Evolutionary conservation across 1,139 yeast genomes (phyloP).

Genomic region (Sugiyamaella xylanicola): DNA sequence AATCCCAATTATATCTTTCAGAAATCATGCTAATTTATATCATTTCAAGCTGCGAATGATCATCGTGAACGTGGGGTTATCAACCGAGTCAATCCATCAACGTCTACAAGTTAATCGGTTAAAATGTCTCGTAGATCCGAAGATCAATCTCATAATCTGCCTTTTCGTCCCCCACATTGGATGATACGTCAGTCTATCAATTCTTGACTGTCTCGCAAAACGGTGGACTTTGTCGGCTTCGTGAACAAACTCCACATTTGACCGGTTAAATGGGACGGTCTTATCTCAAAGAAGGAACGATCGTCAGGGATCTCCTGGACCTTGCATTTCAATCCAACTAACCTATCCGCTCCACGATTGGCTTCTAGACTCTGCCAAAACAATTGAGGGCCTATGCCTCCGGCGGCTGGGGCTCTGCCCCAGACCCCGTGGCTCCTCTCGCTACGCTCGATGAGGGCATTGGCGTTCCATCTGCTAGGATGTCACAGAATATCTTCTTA

Average conservation of each 20-base stretch:
- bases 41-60: no score
- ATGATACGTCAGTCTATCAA: not conserved
- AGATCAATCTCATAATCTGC: not conserved
- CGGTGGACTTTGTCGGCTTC: not conserved
- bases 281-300: not conserved
- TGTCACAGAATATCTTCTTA: no score
- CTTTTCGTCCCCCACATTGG: not conserved
- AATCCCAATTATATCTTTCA: no score
- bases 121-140: not conserved
- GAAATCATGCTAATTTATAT: no score
- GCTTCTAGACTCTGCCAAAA: no score
- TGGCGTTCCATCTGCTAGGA: no score
- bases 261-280: not conserved
- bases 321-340: no score
- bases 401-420: conserved; percentile 1
- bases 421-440: conserved; percentile 1
- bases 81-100: not conserved
- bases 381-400: not conserved
- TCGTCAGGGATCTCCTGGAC: not conserved
- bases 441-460: not conserved
- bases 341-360: no score
- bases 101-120: not conserved
- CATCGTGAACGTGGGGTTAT: not conserved
- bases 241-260: not conserved
- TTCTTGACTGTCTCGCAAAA: not conserved